Conservation (phyloP, 1,284 basidiomycete genomes). For the Cutaneotrichosporon sp. region DNA sequence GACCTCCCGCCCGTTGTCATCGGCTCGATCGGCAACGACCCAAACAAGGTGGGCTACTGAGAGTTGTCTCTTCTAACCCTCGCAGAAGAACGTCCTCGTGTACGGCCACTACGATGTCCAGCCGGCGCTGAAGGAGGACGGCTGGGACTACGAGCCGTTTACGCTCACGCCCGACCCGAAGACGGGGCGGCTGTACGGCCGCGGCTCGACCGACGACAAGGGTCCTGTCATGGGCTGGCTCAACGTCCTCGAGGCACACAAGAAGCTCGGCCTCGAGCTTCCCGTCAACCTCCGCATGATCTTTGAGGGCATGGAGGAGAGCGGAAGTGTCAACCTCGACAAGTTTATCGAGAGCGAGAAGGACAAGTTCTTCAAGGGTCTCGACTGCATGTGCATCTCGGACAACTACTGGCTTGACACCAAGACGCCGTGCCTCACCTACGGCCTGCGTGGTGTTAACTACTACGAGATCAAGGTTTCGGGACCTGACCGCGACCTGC, state of each 20-base stretch:
- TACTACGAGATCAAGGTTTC: conserved; percentile 82
- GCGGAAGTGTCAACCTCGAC: conserved; percentile 87
- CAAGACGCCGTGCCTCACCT: conserved; percentile 50
- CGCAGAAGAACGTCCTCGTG: conserved; percentile 75
- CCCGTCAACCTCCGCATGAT: conserved; percentile 93
- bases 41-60: conserved; percentile 59
- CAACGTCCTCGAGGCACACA: conserved; percentile 87
- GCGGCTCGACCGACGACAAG: conserved; percentile 90
- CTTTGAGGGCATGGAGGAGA: conserved; percentile 99
- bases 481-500: conserved; percentile 84
- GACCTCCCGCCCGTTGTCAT: conserved; percentile 83
- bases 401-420: conserved; percentile 53
- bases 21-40: conserved; percentile 75
- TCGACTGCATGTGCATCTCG: conserved; percentile 90
- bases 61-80: not conserved
- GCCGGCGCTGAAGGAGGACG: conserved; percentile 64
- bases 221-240: conserved; percentile 90
- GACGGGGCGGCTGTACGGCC: conserved; percentile 63
- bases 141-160: conserved; percentile 91
- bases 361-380: conserved; percentile 77
- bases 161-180: conserved; percentile 61
- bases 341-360: conserved; percentile 80
- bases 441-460: conserved; percentile 68
- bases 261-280: conserved; percentile 64
- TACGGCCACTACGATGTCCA: conserved; percentile 74